Percentiles rank a stretch among this genome's conserved stretches.
These are phyloP conservation scores for Pseudozyma hubeiensis DNA, from an alignment of 1,284 basidiomycete species.

Conservation along the genomic window DNA sequence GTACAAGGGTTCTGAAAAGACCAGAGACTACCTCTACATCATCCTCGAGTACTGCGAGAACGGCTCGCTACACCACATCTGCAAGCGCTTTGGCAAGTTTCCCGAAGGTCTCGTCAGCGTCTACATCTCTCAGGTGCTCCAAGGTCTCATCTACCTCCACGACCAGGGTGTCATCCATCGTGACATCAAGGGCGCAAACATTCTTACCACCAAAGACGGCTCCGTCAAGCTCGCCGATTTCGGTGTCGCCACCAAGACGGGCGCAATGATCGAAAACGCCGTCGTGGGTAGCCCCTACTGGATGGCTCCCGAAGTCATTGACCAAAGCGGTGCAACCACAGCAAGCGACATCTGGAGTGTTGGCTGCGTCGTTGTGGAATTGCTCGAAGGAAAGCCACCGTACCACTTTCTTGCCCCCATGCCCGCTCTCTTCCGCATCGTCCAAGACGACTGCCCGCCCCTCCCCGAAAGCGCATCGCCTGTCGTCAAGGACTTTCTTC, in stretches of 20 bases:
- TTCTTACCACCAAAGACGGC: slow-evolving; percentile 76
- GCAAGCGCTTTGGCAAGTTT: slow-evolving; percentile 97
- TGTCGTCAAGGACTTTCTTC: slow-evolving; percentile 92
- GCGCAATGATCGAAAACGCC: slow-evolving; percentile 66
- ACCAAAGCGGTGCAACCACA: slow-evolving; percentile 91
- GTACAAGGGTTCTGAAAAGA: slow-evolving; percentile 97
- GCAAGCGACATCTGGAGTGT: slow-evolving; percentile 97
- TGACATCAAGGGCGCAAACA: slow-evolving; percentile 71
- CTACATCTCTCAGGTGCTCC: slow-evolving; percentile 86
- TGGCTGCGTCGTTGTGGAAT: slow-evolving; percentile 94
- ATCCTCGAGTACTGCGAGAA: slow-evolving; percentile 99
- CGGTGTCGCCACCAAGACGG: slow-evolving; percentile 52
- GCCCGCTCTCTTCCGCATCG: slow-evolving; percentile 97
- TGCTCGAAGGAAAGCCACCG: slow-evolving; percentile 93
- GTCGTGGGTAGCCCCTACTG: slow-evolving; percentile 70
- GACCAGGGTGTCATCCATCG: slow-evolving; percentile 66
- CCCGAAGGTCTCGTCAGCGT: slow-evolving; percentile 95
- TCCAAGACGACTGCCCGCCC: slow-evolving; percentile 95
- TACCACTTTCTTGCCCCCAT: slow-evolving; percentile 96
- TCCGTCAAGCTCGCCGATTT: slow-evolving; percentile 62
- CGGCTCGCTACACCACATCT: slow-evolving; percentile 91
- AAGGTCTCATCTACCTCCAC: slow-evolving; percentile 62
- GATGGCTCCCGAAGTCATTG: slow-evolving; percentile 68
- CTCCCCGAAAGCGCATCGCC: slow-evolving; percentile 91
- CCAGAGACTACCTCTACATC: slow-evolving; percentile 92